These are phyloP conservation scores for Quercus gilva DNA, from an alignment of 306 rosid species.

Conservation along the genomic window DNA sequence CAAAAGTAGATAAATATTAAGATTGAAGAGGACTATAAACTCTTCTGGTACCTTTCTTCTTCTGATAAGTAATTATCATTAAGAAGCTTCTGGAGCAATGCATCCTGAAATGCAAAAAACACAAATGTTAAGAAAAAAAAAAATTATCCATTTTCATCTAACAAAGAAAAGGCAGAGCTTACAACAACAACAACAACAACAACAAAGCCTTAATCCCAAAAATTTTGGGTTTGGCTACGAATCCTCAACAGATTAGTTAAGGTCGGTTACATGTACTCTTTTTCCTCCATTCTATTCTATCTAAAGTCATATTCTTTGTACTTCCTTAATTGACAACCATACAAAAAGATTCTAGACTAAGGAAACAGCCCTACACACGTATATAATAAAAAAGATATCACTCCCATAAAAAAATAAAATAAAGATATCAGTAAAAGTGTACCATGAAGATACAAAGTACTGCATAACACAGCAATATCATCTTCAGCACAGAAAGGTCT, in stretches of 20 bases:
- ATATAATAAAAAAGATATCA: not conserved
- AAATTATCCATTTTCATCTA: not conserved
- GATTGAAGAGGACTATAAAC: constrained; percentile 3
- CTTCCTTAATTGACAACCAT: not conserved
- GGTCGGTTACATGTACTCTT: too few species aligned
- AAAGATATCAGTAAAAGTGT: too few species aligned
- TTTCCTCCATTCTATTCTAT: too few species aligned
- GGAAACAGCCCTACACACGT: not conserved
- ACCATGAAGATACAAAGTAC: not conserved
- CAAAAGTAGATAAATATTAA: not conserved
- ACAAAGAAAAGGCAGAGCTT: not conserved
- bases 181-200: not conserved
- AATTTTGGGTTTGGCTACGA: too few species aligned
- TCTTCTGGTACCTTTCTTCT: constrained; percentile 67
- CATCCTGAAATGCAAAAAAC: constrained; percentile 61
- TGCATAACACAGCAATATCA: not conserved
- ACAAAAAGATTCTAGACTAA: not conserved
- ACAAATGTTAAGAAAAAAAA: not conserved
- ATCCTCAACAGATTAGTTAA: too few species aligned
- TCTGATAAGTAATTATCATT: constrained; percentile 58
- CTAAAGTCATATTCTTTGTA: too few species aligned
- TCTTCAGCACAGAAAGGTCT: not conserved
- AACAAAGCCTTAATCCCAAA: too few species aligned
- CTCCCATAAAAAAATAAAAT: not conserved
- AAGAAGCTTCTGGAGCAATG: constrained; percentile 77